These are phyloP conservation scores for Fomitiporia mediterranea DNA, from an alignment of 1,284 basidiomycete genomes.

Conservation along the genomic window DNA sequence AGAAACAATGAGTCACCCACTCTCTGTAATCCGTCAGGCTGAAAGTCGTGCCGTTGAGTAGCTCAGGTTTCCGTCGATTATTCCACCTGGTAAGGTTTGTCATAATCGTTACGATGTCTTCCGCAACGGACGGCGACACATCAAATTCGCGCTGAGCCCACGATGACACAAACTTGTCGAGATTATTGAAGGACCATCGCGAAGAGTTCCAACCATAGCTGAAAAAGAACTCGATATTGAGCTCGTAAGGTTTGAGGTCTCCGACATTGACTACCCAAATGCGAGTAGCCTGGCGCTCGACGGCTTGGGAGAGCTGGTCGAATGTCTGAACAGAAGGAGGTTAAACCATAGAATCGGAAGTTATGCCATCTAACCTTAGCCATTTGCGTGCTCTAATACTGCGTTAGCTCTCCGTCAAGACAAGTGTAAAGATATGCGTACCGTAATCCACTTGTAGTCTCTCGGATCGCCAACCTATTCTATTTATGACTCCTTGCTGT, in stretches of 20 bases:
- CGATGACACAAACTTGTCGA: constrained; percentile 46
- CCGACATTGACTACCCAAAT: constrained; percentile 65
- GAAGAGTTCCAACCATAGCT: constrained; percentile 56
- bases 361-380: constrained; percentile 32
- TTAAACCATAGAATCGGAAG: not conserved
- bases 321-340: constrained; percentile 37
- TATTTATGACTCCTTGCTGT: not conserved
- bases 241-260: constrained; percentile 70
- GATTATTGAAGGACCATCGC: constrained; percentile 46
- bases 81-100: constrained; percentile 59
- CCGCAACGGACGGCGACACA: constrained; percentile 35
- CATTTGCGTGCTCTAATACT: constrained; percentile 40
- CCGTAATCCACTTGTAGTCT: constrained; percentile 60
- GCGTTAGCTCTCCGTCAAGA: not conserved
- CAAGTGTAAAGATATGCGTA: constrained; percentile 27
- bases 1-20: constrained; percentile 34
- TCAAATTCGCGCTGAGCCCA: constrained; percentile 70
- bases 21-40: constrained; percentile 64
- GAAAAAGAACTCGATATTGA: constrained; percentile 67
- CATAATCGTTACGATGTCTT: constrained; percentile 47
- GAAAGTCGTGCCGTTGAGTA: constrained; percentile 58
- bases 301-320: constrained; percentile 58
- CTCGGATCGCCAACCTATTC: constrained; percentile 47
- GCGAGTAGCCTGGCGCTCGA: constrained; percentile 50
- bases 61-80: constrained; percentile 61